Base-by-base conservation (phyloP, 2,329 filamentous ascomycete species). In the Aspergillus sp. region DNA sequence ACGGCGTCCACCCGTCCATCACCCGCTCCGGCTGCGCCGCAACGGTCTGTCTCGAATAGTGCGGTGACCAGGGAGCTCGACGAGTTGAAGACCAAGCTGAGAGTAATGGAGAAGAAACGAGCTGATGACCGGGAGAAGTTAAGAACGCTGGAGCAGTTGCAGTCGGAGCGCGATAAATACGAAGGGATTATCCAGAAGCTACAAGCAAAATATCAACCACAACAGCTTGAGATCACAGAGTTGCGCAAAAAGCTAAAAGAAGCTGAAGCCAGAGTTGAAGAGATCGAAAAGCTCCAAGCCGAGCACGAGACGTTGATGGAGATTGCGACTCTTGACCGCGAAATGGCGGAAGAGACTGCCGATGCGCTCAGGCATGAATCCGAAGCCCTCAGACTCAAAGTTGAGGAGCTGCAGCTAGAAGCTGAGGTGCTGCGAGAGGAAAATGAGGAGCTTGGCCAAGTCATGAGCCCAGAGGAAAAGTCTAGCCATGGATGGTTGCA, bases 281-380 rank as follows among this genome's bases (percentile, higher is more conserved):
- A 87, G 23, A 81, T 95, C 2, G 91, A 94, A 68, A 83, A 85
- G 31, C 82, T 90, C 57, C 90, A 95, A 73, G 90, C 91, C 7
- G 93, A 97, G 67, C 89, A 96, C 75, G 95, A 98, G 31, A 86
- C 89, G 3, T 87, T 91, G 7, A 80, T 97, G 71, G 95, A 99
- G 77, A 86, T 95, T 77, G 92, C 93, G 7, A 90, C 91, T 0
- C 81, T 99, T 28, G 95, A 99, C 74, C 88, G 92, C 49, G 94
- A 99, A 76, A 96, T 98, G 91, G 95, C 95, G 0, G 93, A 99
- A 76, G 94, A 97, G 77, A 92, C 89, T 48, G 90, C 91, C 0
- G 95, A 98, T 68, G 87, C 90, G 19, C 82, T 90, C 54, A 95
- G 93, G 74, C 84, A 86, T 1, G 93, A 99, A 72, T 81, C 96